Percentiles rank a stretch among this genome's conserved stretches.
Evolutionary conservation across 192 early-diverging fungal genomes (phyloP).

Genomic region (Entomortierella beljakovae): DNA sequence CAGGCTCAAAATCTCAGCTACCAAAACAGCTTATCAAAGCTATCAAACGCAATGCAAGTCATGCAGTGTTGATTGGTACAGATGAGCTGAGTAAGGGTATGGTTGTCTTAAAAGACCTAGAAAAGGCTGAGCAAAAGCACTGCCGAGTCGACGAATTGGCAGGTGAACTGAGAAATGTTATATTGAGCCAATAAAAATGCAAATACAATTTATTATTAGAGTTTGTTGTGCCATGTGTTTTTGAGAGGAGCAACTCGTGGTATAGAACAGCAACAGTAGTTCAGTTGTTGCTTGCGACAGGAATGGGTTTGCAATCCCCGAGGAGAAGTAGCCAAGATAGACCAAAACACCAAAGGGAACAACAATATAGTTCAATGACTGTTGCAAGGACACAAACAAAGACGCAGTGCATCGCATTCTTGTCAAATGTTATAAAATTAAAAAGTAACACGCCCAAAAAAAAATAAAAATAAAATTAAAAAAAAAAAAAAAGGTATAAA

Average conservation of each 20-base stretch:
- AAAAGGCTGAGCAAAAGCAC: slow-evolving; percentile 30
- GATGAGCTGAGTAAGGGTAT: slow-evolving; percentile 37
- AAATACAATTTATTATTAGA: too few relatives aligned
- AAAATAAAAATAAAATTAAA: neutral
- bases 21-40: slow-evolving; percentile 39
- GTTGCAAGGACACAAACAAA: neutral
- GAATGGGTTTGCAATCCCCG: neutral
- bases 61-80: slow-evolving; percentile 50
- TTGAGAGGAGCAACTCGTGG: too few relatives aligned
- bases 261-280: too few relatives aligned
- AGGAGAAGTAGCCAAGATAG: neutral
- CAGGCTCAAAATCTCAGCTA: slow-evolving; percentile 24
- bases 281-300: too few relatives aligned
- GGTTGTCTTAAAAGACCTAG: slow-evolving; percentile 42
- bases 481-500: neutral
- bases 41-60: slow-evolving; percentile 48
- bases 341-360: slow-evolving; percentile 29
- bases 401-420: slow-evolving; percentile 24
- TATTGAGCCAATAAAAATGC: neutral
- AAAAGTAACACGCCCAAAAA: neutral
- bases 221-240: too few relatives aligned
- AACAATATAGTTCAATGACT: neutral
- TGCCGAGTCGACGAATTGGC: slow-evolving; percentile 20
- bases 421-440: neutral
- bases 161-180: neutral